Base-by-base conservation (phyloP, 2,329 filamentous ascomycete species). In the Lasiodiplodia sp. region DNA sequence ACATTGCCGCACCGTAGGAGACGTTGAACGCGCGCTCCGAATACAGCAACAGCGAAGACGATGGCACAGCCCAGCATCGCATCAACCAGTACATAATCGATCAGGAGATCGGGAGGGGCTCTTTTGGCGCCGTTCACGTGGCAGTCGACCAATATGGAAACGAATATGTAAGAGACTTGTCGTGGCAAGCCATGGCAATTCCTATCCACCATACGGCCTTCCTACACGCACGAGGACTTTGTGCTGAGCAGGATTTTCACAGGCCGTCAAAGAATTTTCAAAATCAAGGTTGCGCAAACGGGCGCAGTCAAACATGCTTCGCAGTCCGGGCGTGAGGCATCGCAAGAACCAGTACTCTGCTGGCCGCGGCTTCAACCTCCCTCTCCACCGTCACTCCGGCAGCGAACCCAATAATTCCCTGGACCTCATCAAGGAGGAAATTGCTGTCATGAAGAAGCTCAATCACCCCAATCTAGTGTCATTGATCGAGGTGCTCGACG, bases 371-470 rank as follows among this genome's bases (percentile, higher is more conserved):
- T 89, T 85, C 79, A 89, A 89, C 74, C 88, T 87, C n/a, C 87
- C 88, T 2, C 78, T 90, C 64, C 87, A 91, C 78, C 84, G 88
- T 44, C 85, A 87, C 73, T 86, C 87, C 11, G 83, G 84, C 8
- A 81, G 81, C 7, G 85, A 87, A 53, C 84, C 60, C 80, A 90
- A 92, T 77, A 91, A 90, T 73, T 88, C 95, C 0, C 84, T 98
- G 14, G 92, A 92, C 75, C 84, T 98, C 69, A 98, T 99, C 78
- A 92, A 94, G 70, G 92, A 97, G 79, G 96, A 99, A 80, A 96
- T 98, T 75, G 96, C 96, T 69, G 96, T 98, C 77, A 98, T 99
- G 94, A 99, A 98, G 85, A 98, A 98, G 82, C 86, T 98, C 57
- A 90, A 97, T 76, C 96, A 99, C 76, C 91, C 90, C 34, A 99